Conservation (phyloP, 2,329 filamentous ascomycete genomes). For the Fusarium nodosum region DNA sequence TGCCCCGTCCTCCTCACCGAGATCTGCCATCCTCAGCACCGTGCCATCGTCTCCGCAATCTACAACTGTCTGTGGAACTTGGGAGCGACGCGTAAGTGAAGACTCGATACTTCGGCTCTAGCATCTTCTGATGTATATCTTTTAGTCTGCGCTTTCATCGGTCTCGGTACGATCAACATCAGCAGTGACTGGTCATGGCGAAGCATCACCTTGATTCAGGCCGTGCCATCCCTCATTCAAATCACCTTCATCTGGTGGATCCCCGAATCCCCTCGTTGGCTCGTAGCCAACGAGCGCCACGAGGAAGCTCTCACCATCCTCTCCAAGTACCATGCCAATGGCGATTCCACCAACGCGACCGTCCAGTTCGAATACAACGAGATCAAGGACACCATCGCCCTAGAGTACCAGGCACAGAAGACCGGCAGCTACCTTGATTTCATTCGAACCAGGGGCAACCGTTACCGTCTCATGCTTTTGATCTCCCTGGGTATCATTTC, state of each 20-base stretch:
- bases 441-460: constrained; percentile 72
- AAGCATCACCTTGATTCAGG: constrained; percentile 74
- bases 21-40: constrained; percentile 77
- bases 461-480: constrained; percentile 72
- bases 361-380: constrained; percentile 76
- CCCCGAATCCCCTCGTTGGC: constrained; percentile 75
- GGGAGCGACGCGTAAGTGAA: constrained; percentile 58
- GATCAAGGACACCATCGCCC: constrained; percentile 71
- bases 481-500: constrained; percentile 75
- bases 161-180: constrained; percentile 72
- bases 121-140: accelerated
- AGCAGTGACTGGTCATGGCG: constrained; percentile 75
- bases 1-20: constrained; percentile 75
- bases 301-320: constrained; percentile 73
- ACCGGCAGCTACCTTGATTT: constrained; percentile 71
- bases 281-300: constrained; percentile 72
- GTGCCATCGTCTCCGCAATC: constrained; percentile 73
- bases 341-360: constrained; percentile 68
- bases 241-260: constrained; percentile 74
- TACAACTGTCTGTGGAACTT: constrained; percentile 79
- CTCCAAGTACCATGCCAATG: constrained; percentile 73
- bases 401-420: constrained; percentile 56
- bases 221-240: constrained; percentile 71
- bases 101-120: accelerated
- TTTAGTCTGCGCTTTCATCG: constrained; percentile 69